Percentiles rank a stretch among this genome's conserved stretches.
Evolutionary conservation across 768 basidiomycete species (phyloP).

Genomic region (Kwoniella dendrophila): DNA sequence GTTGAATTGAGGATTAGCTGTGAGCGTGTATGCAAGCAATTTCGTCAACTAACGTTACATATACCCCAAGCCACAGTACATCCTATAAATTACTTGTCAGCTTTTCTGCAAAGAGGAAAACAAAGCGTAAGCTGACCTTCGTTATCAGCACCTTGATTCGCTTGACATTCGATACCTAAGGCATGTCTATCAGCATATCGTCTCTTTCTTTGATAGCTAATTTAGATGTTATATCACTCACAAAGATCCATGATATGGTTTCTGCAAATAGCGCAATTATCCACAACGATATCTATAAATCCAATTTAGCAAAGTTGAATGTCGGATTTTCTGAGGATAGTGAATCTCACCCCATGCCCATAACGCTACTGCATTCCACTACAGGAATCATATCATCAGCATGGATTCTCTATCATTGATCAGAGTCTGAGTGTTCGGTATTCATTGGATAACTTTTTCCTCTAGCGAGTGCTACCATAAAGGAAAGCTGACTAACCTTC

Average conservation of each 20-base stretch:
- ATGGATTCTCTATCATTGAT: background rate
- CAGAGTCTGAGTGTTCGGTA: background rate
- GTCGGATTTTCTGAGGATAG: background rate
- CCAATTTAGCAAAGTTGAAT: background rate
- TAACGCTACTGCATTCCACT: constrained; percentile 99
- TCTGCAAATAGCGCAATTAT: constrained; percentile 99
- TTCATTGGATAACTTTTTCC: too few relatives aligned
- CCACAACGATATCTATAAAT: constrained; percentile 86
- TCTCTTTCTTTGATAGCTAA: too few relatives aligned
- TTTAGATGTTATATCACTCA: constrained; percentile 58
- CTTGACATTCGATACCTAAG: constrained; percentile 97
- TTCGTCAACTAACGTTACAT: constrained; percentile 70
- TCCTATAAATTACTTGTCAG: constrained; percentile 15
- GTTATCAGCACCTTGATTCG: constrained; percentile 94
- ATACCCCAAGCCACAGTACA: constrained; percentile 96
- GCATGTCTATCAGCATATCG: background rate
- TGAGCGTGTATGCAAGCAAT: background rate
- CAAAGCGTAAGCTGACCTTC: constrained; percentile 61
- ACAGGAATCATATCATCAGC: background rate
- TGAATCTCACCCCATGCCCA: constrained; percentile 99
- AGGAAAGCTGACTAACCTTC: constrained; percentile 67
- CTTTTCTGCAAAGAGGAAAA: background rate
- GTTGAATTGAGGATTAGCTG: background rate
- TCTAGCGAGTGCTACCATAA: background rate
- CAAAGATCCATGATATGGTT: constrained; percentile 99